phyloP scores from a whole-genome alignment of 2,329 filamentous ascomycete species.

The Calonectria crousiana region DNA sequence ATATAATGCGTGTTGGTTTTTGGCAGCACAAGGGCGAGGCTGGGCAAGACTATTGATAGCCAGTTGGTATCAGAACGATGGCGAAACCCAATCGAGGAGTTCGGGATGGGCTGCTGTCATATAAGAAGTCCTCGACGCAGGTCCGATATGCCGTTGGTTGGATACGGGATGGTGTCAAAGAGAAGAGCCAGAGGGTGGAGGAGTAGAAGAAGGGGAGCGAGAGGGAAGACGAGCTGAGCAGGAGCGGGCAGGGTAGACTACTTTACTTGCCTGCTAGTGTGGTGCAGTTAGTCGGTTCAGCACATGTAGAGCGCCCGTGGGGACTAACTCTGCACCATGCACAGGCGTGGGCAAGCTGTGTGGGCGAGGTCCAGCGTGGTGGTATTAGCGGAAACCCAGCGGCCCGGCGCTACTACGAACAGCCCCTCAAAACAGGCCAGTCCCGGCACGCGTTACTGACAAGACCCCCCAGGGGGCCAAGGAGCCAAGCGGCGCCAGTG shows the following conservation, averaged over 20 bases:
- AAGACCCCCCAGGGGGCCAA: constrained; percentile 6
- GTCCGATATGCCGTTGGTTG: constrained; percentile 15
- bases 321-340: constrained; percentile 21
- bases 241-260: constrained; percentile 34
- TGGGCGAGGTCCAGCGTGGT: constrained; percentile 36
- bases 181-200: not conserved
- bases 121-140: not conserved
- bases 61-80: constrained; percentile 22
- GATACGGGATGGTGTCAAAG: constrained; percentile 5
- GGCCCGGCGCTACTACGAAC: constrained; percentile 41
- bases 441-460: not conserved
- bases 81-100: constrained; percentile 26
- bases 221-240: constrained; percentile 28
- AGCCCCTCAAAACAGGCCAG: constrained; percentile 11
- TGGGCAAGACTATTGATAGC: not conserved
- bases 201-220: constrained; percentile 26
- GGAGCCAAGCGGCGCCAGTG: constrained; percentile 22
- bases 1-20: constrained; percentile 6
- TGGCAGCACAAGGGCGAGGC: not conserved
- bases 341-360: constrained; percentile 22
- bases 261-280: constrained; percentile 23
- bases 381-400: constrained; percentile 43
- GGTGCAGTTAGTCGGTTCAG: constrained; percentile 14
- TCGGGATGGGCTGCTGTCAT: constrained; percentile 16
- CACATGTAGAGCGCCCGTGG: constrained; percentile 13